A percentile compares a stretch with the other conserved stretches of the same genome.
Conservation (phyloP, 768 basidiomycete genomes). For the Filobasidium floriforme region DNA sequence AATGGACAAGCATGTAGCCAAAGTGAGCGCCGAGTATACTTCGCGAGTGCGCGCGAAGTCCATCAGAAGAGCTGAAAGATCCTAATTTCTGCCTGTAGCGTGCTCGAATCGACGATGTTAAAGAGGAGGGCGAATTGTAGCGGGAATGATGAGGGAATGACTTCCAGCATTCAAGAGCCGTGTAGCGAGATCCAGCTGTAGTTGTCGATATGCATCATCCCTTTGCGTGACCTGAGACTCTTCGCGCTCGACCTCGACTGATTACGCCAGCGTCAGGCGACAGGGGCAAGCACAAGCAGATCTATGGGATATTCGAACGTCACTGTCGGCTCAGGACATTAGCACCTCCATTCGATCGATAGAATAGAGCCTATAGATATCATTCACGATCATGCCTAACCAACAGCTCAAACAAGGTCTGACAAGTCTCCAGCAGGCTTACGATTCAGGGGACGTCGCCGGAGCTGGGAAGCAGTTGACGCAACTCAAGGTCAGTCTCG, state of each 20-base stretch:
- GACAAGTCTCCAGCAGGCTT: conserved; percentile 14
- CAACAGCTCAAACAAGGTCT: conserved; percentile 6
- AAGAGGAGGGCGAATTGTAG: conserved; percentile 2
- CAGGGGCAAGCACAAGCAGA: neutral
- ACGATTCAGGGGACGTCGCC: conserved; percentile 9
- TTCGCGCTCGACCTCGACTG: neutral
- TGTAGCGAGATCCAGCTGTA: neutral
- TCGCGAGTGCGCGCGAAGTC: neutral
- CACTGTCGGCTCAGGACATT: too few relatives aligned
- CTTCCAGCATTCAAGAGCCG: neutral
- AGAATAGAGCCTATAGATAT: neutral
- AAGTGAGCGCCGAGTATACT: conserved; percentile 3
- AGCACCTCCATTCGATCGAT: too few relatives aligned
- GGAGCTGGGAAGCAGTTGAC: conserved; percentile 21
- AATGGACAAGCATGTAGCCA: conserved; percentile 8
- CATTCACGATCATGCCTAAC: conserved; percentile 7
- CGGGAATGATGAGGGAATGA: neutral
- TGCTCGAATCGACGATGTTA: neutral
- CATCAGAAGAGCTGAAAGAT: neutral
- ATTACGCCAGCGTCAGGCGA: conserved; percentile 8
- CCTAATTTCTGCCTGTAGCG: neutral
- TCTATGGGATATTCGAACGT: neutral
- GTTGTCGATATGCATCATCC: neutral
- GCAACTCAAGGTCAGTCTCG: conserved; percentile 10
- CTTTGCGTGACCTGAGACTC: neutral